Base-by-base conservation (phyloP, 352 stramenopile species). In the Pythium aristosporum region DNA sequence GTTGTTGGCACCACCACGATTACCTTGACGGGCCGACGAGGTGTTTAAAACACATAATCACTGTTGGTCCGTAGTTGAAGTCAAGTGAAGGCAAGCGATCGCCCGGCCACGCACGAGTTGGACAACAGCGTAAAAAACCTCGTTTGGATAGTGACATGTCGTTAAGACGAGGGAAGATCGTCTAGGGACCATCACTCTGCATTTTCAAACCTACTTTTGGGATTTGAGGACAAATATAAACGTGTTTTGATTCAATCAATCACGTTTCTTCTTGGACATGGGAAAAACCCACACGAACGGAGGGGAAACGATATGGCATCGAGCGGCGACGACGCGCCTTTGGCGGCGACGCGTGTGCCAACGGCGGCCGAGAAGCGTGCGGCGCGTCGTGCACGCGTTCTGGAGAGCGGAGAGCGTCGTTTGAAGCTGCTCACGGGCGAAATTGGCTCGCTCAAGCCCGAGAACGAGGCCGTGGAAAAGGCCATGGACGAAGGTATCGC, bases 371-470 rank as follows among this genome's bases (percentile, higher is more conserved):
- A 90, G 65, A 89, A 89, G 73, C 84, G 84, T 8, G 85, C 79
- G 9, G 77, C 74, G 20, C 79, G 85, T 21, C 80, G 80, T 12
- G 85, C 82, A 34, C 74, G 79, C 8, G 81, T 93, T 49, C 53
- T 93, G n/a, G 70, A 76, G n/a, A 69, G 76, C 11, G 58, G 83
- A 18, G 79, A 90, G 50, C 81, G 57, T 63, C 85, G 85, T 0
- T 52, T 93, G 25, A 82, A 91, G 71, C 66, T 91, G 9, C 57
- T 93, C 21, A 88, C 80, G 58, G 85, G 82, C 11, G 67, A 90
- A 61, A 80, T 89, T 32, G 69, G 71, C 23, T 79, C 80, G 5
- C 76, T 91, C 18, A 81, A 89, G 60, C 44, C 65, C 25, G 69
- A 79, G 28, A 61, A 76, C 36, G 63, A 73, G 56, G 55, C 62